These are phyloP conservation scores for Populus euphratica DNA, from an alignment of 345 rosid genomes.

Conservation along the genomic window DNA sequence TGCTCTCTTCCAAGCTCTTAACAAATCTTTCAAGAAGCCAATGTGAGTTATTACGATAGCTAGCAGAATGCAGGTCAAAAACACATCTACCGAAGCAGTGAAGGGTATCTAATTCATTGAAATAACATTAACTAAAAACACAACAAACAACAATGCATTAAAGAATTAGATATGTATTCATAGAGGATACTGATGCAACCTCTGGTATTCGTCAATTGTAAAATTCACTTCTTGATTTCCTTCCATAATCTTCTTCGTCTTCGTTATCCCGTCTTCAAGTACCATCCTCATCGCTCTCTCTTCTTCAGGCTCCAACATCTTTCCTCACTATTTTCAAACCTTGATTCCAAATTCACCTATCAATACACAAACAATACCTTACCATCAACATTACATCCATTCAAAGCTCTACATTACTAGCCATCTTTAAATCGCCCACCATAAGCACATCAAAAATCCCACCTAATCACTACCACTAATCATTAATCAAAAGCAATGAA, in stretches of 20 bases:
- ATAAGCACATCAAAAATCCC: no score
- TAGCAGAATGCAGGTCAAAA: constrained; percentile 15
- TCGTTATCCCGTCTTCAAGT: constrained; percentile 25
- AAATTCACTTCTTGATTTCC: constrained; percentile 29
- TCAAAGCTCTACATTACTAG: no score
- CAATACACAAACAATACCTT: background rate
- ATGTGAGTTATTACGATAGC: constrained; percentile 3
- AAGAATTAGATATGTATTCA: background rate
- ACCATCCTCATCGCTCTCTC: background rate
- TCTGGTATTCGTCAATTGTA: constrained; percentile 23
- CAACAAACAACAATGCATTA: background rate
- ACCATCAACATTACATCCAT: no score
- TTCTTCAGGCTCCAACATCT: background rate
- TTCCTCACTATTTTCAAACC: background rate
- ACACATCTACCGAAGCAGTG: constrained; percentile 21
- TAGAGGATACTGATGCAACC: constrained; percentile 28
- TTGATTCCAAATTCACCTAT: background rate
- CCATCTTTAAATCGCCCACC: no score
- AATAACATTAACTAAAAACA: background rate
- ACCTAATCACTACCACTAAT: no score
- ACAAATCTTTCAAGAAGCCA: constrained; percentile 25
- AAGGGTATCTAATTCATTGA: constrained; percentile 6
- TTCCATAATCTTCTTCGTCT: constrained; percentile 26
- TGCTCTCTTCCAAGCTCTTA: constrained; percentile 27
- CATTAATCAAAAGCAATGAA: no score